phyloP scores from a whole-genome alignment of 2,329 filamentous ascomycete species.

The Alternaria rosae region DNA sequence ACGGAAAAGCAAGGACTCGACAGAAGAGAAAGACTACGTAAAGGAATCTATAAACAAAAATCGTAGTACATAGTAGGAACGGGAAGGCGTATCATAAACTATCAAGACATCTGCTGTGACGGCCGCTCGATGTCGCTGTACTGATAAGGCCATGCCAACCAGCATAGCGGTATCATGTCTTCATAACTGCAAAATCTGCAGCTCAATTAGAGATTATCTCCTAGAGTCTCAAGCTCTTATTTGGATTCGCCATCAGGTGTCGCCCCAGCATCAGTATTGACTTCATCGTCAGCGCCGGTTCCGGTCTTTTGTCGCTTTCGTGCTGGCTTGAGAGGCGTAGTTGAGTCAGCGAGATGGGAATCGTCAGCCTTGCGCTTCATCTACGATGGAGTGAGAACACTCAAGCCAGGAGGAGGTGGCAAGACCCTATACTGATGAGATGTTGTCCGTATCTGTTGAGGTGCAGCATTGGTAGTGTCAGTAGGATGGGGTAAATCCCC shows the following conservation, averaged over 20 bases:
- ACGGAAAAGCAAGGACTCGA: background rate
- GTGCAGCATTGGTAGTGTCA: background rate
- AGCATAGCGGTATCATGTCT: background rate
- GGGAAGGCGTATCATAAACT: background rate
- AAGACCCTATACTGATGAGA: background rate
- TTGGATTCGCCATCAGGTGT: background rate
- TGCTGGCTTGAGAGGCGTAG: background rate
- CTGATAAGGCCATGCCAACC: background rate
- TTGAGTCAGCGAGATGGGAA: background rate
- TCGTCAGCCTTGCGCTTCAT: background rate
- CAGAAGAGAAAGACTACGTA: background rate
- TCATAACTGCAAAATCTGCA: background rate
- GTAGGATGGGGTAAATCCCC: background rate
- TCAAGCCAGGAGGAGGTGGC: no score
- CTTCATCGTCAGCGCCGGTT: background rate
- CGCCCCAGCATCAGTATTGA: background rate
- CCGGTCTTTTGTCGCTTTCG: background rate
- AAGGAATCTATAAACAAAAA: background rate
- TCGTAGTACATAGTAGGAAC: background rate
- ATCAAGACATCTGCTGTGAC: background rate
- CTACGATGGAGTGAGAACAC: no score
- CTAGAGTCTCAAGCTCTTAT: background rate
- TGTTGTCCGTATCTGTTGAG: background rate
- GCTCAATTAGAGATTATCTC: background rate
- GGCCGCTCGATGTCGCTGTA: background rate